Evolutionary conservation across 78 protist species (phyloP), one percentile per base, ranked within the genome.

Genomic region (Tieghemostelium lacteum): DNA sequence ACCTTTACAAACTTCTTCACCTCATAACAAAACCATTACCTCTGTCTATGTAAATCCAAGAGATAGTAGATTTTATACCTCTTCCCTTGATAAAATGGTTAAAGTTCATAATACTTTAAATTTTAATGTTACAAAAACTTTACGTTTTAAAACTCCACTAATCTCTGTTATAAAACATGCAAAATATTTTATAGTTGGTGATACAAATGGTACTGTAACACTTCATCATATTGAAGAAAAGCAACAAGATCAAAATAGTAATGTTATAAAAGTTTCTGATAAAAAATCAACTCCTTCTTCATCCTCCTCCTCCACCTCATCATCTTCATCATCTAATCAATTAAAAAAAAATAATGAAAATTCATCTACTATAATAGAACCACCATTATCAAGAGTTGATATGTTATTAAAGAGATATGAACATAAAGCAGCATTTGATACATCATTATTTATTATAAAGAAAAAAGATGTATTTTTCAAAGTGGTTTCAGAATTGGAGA

Each of bases 361-460:
- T n/a, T 17, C 67, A 65, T 50, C 31, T 37, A 57, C 31, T 4
- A 37, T 37, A 4, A 22, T 0, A 26, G 0, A 7, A 40, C 22
- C 52, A 4, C 20, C 24, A 26, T 33, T 31, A n/a, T 5, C 39
- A 33, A 62, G n/a, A 33, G 20, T 83, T 14, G 91, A 83, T 45
- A 83, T 50, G 33, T 57, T 83, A 58, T 33, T 83, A n/a, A 72
- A 49, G 26, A 66, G 40, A 33, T 83, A 69, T 58, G 91, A 83
- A 60, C 91, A 83, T 45, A 66, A 31, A 57, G 64, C 91, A 31
- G 91, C 91, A 17, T 83, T 83, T 57, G 91, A 83, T 83, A 12
- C 19, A 7, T 40, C 42, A 3, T 19, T 50, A 34, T 55, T 65
- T 74, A 36, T 69, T 29, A 69, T 40, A 19, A 69, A 57, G 31